phyloP scores from a whole-genome alignment of 2,329 filamentous ascomycete species.

The Didymella sp. region DNA sequence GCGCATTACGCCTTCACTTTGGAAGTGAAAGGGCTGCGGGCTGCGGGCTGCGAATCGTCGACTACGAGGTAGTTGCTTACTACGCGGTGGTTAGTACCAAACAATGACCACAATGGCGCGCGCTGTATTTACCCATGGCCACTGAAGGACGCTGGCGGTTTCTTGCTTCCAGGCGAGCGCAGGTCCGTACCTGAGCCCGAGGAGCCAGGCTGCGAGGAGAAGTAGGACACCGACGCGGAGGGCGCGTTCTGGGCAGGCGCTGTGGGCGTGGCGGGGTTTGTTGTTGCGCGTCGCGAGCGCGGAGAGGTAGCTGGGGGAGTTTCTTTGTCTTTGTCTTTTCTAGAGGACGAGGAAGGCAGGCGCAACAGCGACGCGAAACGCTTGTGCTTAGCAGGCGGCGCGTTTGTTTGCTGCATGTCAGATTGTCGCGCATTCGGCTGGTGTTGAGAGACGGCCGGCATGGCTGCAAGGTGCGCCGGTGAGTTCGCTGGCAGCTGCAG shows the following conservation, averaged over 20 bases:
- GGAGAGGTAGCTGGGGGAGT: constrained; percentile 28
- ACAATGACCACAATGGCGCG: constrained; percentile 13
- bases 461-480: constrained; percentile 22
- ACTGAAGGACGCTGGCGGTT: constrained; percentile 57
- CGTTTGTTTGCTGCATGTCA: constrained; percentile 24
- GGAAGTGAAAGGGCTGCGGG: not conserved
- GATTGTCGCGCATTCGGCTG: constrained; percentile 11
- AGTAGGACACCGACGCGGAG: constrained; percentile 39
- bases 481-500: constrained; percentile 21
- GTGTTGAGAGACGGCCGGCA: constrained; percentile 16
- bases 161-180: constrained; percentile 44
- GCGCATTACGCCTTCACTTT: constrained; percentile 3
- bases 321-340: constrained; percentile 16
- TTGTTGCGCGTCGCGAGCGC: constrained; percentile 31
- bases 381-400: constrained; percentile 34
- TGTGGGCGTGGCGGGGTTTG: constrained; percentile 39
- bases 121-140: constrained; percentile 46
- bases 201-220: constrained; percentile 39
- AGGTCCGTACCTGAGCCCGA: constrained; percentile 35
- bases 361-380: constrained; percentile 39
- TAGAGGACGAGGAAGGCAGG: constrained; percentile 39
- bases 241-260: constrained; percentile 29
- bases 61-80: constrained; percentile 12
- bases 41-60: constrained; percentile 5
- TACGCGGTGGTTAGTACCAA: constrained; percentile 12